These are phyloP conservation scores for Mimosa pudica DNA, from an alignment of 306 rosid genomes.

Conservation along the genomic window DNA sequence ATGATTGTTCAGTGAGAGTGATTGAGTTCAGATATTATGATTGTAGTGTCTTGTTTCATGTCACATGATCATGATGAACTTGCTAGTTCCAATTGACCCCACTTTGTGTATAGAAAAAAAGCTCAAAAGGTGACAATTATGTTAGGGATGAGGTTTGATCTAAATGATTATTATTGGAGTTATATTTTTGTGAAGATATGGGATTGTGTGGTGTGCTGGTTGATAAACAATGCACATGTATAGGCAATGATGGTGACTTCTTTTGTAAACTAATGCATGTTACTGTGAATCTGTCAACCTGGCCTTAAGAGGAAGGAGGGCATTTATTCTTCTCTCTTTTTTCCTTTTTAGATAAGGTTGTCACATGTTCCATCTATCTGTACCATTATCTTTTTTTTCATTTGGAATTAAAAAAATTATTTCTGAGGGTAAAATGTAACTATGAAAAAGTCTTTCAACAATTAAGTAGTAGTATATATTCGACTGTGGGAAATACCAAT, in stretches of 20 bases:
- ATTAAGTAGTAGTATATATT: too few relatives aligned
- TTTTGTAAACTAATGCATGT: conserved; percentile 30
- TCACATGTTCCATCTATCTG: conserved; percentile 31
- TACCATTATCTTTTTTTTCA: conserved; percentile 8
- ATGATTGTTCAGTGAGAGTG: conserved; percentile 29
- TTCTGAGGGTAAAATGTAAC: too few relatives aligned
- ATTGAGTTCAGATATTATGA: not conserved
- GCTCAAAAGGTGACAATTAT: not conserved
- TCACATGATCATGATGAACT: not conserved
- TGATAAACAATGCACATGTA: conserved; percentile 35
- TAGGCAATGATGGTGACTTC: conserved; percentile 24
- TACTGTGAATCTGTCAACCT: conserved; percentile 29
- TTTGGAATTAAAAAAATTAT: not conserved
- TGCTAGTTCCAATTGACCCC: conserved; percentile 5
- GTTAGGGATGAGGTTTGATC: not conserved
- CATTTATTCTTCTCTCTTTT: conserved; percentile 30
- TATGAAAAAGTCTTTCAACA: too few relatives aligned
- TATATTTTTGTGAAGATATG: not conserved
- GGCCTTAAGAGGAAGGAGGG: conserved; percentile 38
- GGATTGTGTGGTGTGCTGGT: not conserved
- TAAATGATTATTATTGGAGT: not conserved
- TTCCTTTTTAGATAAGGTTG: conserved; percentile 41
- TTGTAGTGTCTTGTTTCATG: not conserved
- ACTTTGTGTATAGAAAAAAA: conserved; percentile 36
- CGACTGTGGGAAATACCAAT: too few relatives aligned